Evolutionary conservation across 805 yeast species (phyloP), one percentile per base, ranked within the genome.

Genomic region (Zygoascus biomembranicola): DNA sequence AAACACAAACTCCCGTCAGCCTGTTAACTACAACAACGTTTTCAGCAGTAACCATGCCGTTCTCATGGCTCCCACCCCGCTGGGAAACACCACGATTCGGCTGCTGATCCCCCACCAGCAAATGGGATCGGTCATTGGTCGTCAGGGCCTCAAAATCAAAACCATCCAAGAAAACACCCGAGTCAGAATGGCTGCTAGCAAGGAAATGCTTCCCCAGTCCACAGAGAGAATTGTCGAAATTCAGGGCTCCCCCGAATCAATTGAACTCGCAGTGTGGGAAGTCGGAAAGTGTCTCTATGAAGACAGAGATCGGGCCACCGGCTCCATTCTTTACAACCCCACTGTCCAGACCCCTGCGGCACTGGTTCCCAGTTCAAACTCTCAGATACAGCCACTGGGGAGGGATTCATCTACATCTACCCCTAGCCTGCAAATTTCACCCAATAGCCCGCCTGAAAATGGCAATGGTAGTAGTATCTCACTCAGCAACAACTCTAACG

Each of bases 101-200:
- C 73, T 90, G 47, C 73, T 90, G 57, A 76, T 89, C 55, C 89
- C 96, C 43, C 88, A 89, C 68, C 77, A 83, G 50, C 96, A 88
- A 66, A 82, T 89, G 81, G 96, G 96, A 42, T 82, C 95, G 8
- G 78, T 90, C 47, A 89, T 90, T 65, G 97, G 97, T 51, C 81
- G 85, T 54, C 86, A 80, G 56, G 97, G 97, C 51, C 72, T 75
- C 11, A 78, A 90, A 65, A 90, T 90, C 65, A 89, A 87, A 72
- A 77, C 84, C 43, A 79, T 89, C 56, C 94, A 87, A 71, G 84
- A 81, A 55, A 72, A 70, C 32, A 83, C 74, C 66, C 73, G 77
- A 52, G 88, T 90, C 51, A 84, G 85, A 65, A 85, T 90, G 79
- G 89, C 87, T 52, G 96, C 95, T 10, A 84, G 95, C 37, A 89